Percentiles rank a stretch among this genome's conserved stretches.
Evolutionary conservation across 1,284 basidiomycete genomes (phyloP).

Genomic region (Cutaneotrichosporon cyanovorans): DNA sequence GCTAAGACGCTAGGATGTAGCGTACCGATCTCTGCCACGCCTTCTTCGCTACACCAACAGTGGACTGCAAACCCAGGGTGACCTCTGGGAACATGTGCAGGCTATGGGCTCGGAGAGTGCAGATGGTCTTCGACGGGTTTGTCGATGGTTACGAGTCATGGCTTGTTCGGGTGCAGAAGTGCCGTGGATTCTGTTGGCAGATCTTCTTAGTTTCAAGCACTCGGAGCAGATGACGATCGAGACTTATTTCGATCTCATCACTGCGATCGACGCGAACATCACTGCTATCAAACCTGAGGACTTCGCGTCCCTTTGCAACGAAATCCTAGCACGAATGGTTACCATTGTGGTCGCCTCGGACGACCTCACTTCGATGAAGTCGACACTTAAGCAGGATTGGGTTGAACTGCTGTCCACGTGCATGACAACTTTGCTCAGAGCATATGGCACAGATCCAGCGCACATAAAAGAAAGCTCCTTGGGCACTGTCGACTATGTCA

Average conservation of each 20-base stretch:
- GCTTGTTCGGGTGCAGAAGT: slow-evolving; percentile 63
- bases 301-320: slow-evolving; percentile 23
- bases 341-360: too few species aligned
- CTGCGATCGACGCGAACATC: slow-evolving; percentile 27
- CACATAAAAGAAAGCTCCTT: slow-evolving; percentile 9
- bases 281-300: slow-evolving; percentile 16
- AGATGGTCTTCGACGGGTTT: slow-evolving; percentile 51
- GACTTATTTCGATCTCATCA: slow-evolving; percentile 25
- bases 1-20: slow-evolving; percentile 22
- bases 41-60: slow-evolving; percentile 48
- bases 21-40: slow-evolving; percentile 51
- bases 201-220: slow-evolving; percentile 19
- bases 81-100: slow-evolving; percentile 47
- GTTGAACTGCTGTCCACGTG: too few species aligned
- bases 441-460: slow-evolving; percentile 21
- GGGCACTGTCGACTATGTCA: neutral
- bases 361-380: too few species aligned
- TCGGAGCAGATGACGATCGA: slow-evolving; percentile 1
- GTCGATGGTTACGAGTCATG: slow-evolving; percentile 61
- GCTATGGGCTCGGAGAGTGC: slow-evolving; percentile 48
- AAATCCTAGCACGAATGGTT: slow-evolving; percentile 5
- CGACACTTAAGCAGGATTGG: too few species aligned
- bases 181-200: slow-evolving; percentile 41
- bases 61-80: slow-evolving; percentile 49
- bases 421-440: slow-evolving; percentile 19